Percentiles rank a stretch among this genome's conserved stretches.
phyloP scores from a whole-genome alignment of 352 stramenopile species.

The Pythium angustatum region DNA sequence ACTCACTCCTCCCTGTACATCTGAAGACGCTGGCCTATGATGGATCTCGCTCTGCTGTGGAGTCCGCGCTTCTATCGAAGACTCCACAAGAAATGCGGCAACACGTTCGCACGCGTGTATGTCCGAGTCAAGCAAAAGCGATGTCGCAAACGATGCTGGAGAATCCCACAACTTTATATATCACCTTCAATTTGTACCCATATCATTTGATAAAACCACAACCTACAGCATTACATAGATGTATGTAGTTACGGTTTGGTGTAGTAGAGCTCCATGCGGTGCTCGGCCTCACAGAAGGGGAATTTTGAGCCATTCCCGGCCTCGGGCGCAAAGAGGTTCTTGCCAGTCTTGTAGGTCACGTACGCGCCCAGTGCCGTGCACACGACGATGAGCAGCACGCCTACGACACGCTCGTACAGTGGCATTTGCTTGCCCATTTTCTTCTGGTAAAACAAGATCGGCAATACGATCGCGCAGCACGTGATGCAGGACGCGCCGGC shows the following conservation, averaged over 20 bases:
- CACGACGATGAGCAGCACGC: conserved; percentile 15
- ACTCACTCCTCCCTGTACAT: no score
- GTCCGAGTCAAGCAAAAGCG: no score
- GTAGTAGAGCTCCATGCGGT: conserved; percentile 31
- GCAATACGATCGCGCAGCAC: conserved; percentile 32
- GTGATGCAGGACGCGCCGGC: conserved; percentile 33
- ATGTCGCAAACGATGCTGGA: no score
- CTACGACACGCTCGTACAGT: conserved; percentile 27
- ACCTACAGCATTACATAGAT: background rate
- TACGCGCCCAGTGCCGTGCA: conserved; percentile 24
- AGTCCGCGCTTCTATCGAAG: no score
- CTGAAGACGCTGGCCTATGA: no score
- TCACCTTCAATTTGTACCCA: no score
- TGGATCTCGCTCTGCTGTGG: no score
- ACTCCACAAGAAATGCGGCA: no score
- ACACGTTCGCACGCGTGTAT: no score
- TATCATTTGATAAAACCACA: background rate
- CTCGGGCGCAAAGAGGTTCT: conserved; percentile 11
- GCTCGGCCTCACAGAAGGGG: conserved; percentile 32
- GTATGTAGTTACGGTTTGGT: background rate
- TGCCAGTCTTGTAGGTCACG: conserved; percentile 20
- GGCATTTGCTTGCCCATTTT: conserved; percentile 25
- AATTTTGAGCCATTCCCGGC: conserved; percentile 14
- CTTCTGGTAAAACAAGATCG: conserved; percentile 26
- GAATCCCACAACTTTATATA: no score